phyloP scores from a whole-genome alignment of 306 rosid genomes.

The Glycine tomentella region DNA sequence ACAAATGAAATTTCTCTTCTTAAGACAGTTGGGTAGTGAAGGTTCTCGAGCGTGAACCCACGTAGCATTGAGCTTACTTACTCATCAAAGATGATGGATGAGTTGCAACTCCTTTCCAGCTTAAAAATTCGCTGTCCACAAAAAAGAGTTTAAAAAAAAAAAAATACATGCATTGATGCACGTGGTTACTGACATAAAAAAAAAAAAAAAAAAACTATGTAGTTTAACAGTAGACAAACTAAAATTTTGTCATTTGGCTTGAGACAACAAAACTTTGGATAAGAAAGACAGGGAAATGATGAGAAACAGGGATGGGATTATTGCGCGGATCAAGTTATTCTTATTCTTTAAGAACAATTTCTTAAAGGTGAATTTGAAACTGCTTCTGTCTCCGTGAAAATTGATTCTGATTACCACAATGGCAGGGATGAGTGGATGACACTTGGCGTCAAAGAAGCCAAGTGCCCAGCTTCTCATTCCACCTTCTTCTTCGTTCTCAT shows the following conservation, averaged over 20 bases:
- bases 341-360: neutral
- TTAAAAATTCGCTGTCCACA: too few species aligned
- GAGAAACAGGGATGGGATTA: neutral
- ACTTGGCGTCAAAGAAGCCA: too few species aligned
- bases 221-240: neutral
- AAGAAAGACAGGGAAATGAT: neutral
- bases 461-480: too few species aligned
- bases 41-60: neutral
- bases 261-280: neutral
- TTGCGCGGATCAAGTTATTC: neutral
- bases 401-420: too few species aligned
- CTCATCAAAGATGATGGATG: slow-evolving; percentile 13
- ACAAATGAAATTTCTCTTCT: too few species aligned
- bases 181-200: slow-evolving; percentile 12
- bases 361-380: neutral
- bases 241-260: neutral
- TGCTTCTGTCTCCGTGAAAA: neutral
- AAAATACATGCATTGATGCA: neutral
- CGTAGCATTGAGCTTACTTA: neutral
- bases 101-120: neutral
- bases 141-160: too few species aligned
- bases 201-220: neutral
- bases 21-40: too few species aligned
- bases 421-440: too few species aligned
- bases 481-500: too few species aligned